phyloP scores from a whole-genome alignment of 2,329 filamentous ascomycete genomes.

The Diplodia intermedia region DNA sequence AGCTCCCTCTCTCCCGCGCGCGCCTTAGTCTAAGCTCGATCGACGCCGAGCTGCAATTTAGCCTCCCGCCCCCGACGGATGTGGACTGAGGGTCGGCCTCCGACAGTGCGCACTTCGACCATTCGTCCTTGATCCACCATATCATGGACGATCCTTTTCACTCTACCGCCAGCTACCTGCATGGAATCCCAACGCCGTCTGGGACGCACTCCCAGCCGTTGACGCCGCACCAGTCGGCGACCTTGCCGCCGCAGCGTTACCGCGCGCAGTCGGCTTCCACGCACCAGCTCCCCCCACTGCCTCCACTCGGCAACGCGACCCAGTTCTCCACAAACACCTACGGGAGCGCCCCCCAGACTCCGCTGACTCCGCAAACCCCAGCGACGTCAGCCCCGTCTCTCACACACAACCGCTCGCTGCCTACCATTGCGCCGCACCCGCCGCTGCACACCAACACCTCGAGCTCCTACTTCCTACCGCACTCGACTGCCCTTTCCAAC shows the following conservation, averaged over 20 bases:
- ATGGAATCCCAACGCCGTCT: conserved; percentile 32
- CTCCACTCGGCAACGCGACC: conserved; percentile 33
- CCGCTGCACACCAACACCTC: conserved; percentile 49
- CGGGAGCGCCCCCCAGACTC: conserved; percentile 41
- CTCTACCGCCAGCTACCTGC: conserved; percentile 27
- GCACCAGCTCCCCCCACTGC: conserved; percentile 34
- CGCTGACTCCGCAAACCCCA: conserved; percentile 44
- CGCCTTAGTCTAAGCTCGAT: conserved; percentile 26
- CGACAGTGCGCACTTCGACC: conserved; percentile 24
- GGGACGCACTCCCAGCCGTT: conserved; percentile 33
- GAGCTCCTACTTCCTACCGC: conserved; percentile 44
- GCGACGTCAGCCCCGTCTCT: conserved; percentile 39
- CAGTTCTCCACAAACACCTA: conserved; percentile 34
- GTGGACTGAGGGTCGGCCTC: conserved; percentile 26
- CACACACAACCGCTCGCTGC: conserved; percentile 43
- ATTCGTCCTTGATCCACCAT: conserved; percentile 28
- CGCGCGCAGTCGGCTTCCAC: conserved; percentile 32
- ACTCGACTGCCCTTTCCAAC: conserved; percentile 42
- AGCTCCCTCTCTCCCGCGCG: background rate
- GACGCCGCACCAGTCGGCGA: conserved; percentile 31
- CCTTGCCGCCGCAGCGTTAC: conserved; percentile 32
- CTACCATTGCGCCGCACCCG: conserved; percentile 45
- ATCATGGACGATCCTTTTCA: conserved; percentile 34
- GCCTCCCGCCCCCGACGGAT: conserved; percentile 30
- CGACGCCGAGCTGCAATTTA: conserved; percentile 28